Conservation (phyloP, 345 rosid species). For the Kandelia obovata region DNA sequence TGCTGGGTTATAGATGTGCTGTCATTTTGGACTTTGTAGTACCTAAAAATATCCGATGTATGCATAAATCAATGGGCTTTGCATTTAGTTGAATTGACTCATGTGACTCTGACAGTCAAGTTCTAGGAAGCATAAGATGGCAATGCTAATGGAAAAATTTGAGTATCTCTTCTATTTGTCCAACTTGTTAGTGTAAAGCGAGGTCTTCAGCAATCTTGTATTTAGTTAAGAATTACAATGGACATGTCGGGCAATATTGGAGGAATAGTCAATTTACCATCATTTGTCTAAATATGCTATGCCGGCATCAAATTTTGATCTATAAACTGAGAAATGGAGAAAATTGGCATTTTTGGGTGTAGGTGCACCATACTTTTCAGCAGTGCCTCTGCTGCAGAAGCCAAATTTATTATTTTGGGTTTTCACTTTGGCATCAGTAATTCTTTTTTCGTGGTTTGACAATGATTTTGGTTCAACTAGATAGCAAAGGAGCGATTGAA, state of each 20-base stretch:
- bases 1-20: too few species aligned
- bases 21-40: too few species aligned
- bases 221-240: too few species aligned
- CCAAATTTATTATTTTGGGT: background rate
- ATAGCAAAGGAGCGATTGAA: constrained; percentile 71
- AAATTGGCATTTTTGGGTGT: background rate
- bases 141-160: too few species aligned
- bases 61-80: too few species aligned
- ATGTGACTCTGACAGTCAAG: too few species aligned
- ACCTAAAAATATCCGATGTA: too few species aligned
- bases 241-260: background rate
- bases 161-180: too few species aligned
- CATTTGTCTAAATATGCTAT: background rate
- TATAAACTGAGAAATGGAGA: background rate
- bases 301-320: background rate
- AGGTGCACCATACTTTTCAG: background rate
- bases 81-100: too few species aligned
- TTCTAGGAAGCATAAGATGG: too few species aligned
- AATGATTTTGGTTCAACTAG: constrained; percentile 38
- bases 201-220: too few species aligned
- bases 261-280: background rate
- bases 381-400: background rate
- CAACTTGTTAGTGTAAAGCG: too few species aligned
- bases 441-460: constrained; percentile 13
- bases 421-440: background rate